Percentiles rank a stretch among this genome's conserved stretches.
Conservation (phyloP, 1,284 basidiomycete genomes). For the Trametes sp. region DNA sequence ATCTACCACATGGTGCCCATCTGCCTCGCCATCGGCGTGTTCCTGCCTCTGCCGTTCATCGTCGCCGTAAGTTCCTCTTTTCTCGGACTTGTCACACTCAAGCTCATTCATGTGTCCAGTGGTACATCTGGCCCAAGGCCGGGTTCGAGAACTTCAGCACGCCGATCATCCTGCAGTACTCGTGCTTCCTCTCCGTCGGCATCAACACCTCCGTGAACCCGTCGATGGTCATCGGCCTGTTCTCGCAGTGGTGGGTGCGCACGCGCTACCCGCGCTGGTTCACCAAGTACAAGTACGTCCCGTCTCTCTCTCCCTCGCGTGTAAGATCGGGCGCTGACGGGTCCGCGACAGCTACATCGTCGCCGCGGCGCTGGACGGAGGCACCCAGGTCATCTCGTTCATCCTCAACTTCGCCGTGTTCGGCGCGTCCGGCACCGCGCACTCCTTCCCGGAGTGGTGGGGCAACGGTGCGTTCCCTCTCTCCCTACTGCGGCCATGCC, state of each 20-base stretch:
- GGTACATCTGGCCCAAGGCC: slow-evolving; percentile 55
- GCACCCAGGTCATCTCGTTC: slow-evolving; percentile 44
- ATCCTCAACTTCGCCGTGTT: slow-evolving; percentile 45
- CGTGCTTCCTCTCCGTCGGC: slow-evolving; percentile 55
- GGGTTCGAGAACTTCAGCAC: slow-evolving; percentile 57
- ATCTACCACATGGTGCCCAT: slow-evolving; percentile 62
- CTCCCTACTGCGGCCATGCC: not conserved
- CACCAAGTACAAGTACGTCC: slow-evolving; percentile 66
- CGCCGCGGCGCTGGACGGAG: slow-evolving; percentile 42
- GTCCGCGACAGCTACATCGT: slow-evolving; percentile 40
- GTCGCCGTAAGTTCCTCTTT: slow-evolving; percentile 33
- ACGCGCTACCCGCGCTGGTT: slow-evolving; percentile 56
- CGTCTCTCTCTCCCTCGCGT: not conserved
- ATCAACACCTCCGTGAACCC: slow-evolving; percentile 54
- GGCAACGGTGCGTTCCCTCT: slow-evolving; percentile 37
- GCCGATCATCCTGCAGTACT: slow-evolving; percentile 50
- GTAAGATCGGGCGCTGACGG: slow-evolving; percentile 1
- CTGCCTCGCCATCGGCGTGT: slow-evolving; percentile 58
- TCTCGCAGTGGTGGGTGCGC: slow-evolving; percentile 63
- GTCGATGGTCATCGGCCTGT: slow-evolving; percentile 57
- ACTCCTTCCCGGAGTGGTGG: slow-evolving; percentile 41
- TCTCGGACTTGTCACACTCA: not conserved
- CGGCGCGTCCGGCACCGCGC: slow-evolving; percentile 40
- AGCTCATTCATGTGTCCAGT: slow-evolving; percentile 39
- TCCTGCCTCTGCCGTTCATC: slow-evolving; percentile 61